These are phyloP conservation scores for Microsporum audouinii DNA, from an alignment of 2,329 filamentous ascomycete genomes.

Conservation along the genomic window DNA sequence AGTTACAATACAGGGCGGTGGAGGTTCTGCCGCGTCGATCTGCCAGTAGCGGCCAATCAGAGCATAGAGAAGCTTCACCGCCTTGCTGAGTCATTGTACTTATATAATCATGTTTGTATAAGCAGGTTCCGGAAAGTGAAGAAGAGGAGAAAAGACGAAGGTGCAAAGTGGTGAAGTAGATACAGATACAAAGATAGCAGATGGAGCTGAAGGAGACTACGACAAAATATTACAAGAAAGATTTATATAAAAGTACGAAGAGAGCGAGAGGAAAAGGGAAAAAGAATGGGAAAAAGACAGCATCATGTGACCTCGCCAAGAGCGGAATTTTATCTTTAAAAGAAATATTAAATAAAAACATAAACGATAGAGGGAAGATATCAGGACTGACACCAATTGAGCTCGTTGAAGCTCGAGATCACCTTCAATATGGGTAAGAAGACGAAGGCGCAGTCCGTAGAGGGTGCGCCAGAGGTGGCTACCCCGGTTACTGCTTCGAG, in stretches of 20 bases:
- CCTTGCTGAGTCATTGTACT: neutral
- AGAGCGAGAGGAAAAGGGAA: no score
- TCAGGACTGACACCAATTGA: neutral
- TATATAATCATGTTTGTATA: neutral
- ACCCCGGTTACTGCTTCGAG: slow-evolving; percentile 16
- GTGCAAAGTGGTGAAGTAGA: no score
- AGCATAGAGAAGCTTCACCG: neutral
- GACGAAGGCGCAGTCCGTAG: slow-evolving; percentile 11
- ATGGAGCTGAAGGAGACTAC: no score
- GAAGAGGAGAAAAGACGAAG: no score
- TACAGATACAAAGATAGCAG: no score
- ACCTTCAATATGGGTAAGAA: slow-evolving; percentile 8
- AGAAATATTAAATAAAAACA: neutral
- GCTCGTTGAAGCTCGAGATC: neutral
- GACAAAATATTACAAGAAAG: no score
- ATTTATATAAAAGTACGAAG: no score
- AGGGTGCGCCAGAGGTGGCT: slow-evolving; percentile 4
- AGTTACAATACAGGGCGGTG: neutral
- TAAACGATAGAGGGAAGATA: neutral
- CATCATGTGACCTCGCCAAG: neutral
- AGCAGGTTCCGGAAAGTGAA: neutral
- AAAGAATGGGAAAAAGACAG: no score
- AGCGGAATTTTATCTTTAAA: neutral
- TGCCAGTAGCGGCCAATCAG: neutral
- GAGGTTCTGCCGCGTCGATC: neutral